Evolutionary conservation across 2,329 filamentous ascomycete genomes (phyloP).

Genomic region (Alternaria arborescens): DNA sequence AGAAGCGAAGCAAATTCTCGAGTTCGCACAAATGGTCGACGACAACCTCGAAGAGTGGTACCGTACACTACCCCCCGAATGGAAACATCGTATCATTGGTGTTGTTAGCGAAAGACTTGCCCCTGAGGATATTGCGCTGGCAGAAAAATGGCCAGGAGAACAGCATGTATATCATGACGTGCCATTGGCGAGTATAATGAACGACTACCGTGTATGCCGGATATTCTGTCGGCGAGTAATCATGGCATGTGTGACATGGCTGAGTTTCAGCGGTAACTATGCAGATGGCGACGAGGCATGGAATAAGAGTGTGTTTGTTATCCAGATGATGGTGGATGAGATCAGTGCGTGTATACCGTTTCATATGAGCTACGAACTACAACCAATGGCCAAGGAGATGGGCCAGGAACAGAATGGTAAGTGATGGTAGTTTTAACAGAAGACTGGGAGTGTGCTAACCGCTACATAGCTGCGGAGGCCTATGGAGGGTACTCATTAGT

Average conservation of each 20-base stretch:
- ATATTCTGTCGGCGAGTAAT: slow-evolving; percentile 53
- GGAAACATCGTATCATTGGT: slow-evolving; percentile 46
- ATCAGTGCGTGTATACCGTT: slow-evolving; percentile 52
- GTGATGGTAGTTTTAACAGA: not conserved
- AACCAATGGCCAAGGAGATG: slow-evolving; percentile 43
- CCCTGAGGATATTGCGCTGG: slow-evolving; percentile 37
- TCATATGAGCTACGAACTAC: slow-evolving; percentile 50
- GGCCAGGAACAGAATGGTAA: slow-evolving; percentile 49
- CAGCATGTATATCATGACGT: slow-evolving; percentile 53
- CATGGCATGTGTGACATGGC: slow-evolving; percentile 46
- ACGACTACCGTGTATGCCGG: slow-evolving; percentile 53
- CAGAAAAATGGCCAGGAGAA: slow-evolving; percentile 50
- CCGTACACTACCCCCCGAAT: slow-evolving; percentile 44
- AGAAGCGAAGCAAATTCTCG: slow-evolving; percentile 46
- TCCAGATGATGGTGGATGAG: slow-evolving; percentile 52
- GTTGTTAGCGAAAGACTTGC: slow-evolving; percentile 35
- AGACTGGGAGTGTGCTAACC: slow-evolving; percentile 19
- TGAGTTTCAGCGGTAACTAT: slow-evolving; percentile 24
- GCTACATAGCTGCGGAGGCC: slow-evolving; percentile 45
- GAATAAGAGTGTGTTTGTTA: slow-evolving; percentile 34
- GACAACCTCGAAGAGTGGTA: slow-evolving; percentile 50
- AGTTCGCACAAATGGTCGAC: slow-evolving; percentile 50
- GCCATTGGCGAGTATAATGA: slow-evolving; percentile 50
- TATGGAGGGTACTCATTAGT: slow-evolving; percentile 53
- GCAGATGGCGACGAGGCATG: slow-evolving; percentile 25